Base-by-base conservation (phyloP, 768 basidiomycete species). In the Crepidotus variabilis region DNA sequence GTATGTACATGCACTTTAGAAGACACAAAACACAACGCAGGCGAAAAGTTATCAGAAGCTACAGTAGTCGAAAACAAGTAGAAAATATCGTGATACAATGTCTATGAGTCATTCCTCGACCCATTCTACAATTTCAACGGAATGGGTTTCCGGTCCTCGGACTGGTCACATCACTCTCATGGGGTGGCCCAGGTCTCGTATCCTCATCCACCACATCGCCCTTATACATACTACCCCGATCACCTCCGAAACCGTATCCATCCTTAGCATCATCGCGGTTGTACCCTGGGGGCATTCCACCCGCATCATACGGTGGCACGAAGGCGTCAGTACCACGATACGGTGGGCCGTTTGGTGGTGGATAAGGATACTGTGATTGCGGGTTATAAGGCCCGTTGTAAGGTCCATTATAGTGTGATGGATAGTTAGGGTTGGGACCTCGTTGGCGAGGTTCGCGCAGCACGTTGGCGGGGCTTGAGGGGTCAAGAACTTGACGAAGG, bases 401-500 rank as follows among this genome's bases (percentile, higher is more conserved):
- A 0, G 86, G 83, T 5, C 81, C 80, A 61, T 77, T 82, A 68
- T 88, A 88, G 65, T 82, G 79, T 2, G 75, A 62, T 1, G 84
- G 80, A 62, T 62, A 76, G 39, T 43, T 43, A 46, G 63, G 69
- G 47, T 67, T 72, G 47, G 65, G 67, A 32, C 75, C 75, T 34
- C 61, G 60, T 62, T 71, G 75, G 55, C 68, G 67, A 60, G 84
- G 78, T 11, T 75, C 74, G 43, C 83, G 83, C 11, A 71, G 64
- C 43, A 76, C 61, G 65, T 87, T 86, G 52, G 71, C 78, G 36
- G 76, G 69, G 59, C 81, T 82, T 2, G 79, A 68, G 1, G 92
- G 91, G 67, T 92, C 87, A 33, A 85, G 78, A 1, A 84, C 65
- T 70, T 94, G 92, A 21, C 86, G 85, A 65, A 88, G 85, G 74